A percentile compares a stretch with the other conserved stretches of the same genome.
Evolutionary conservation across 2,329 filamentous ascomycete genomes (phyloP).

Genomic region (Tolypocladium inflatum): DNA sequence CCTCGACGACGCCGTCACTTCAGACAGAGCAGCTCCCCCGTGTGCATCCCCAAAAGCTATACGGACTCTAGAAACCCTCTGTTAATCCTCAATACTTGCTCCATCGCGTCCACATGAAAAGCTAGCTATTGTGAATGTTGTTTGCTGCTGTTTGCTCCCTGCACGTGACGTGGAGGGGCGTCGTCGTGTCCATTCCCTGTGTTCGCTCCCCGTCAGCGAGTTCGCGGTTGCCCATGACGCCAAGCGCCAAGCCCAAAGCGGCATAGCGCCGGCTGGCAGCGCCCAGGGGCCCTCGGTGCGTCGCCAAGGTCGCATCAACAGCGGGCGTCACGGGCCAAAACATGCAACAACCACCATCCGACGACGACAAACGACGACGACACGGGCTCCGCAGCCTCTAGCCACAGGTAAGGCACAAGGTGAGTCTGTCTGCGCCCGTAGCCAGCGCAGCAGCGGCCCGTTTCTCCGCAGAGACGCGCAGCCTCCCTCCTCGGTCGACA

Average conservation of each 20-base stretch:
- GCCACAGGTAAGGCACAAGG: constrained; percentile 7
- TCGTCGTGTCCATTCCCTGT: too few species aligned
- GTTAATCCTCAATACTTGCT: background rate
- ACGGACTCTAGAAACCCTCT: background rate
- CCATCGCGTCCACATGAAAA: too few species aligned
- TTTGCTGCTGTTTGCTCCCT: too few species aligned
- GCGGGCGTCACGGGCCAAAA: constrained; percentile 17
- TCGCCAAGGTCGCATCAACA: constrained; percentile 10
- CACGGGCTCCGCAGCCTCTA: constrained; percentile 1
- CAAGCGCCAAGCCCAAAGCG: constrained; percentile 8
- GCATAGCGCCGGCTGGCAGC: constrained; percentile 11
- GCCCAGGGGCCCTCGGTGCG: background rate
- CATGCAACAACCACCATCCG: constrained; percentile 7
- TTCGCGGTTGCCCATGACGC: constrained; percentile 5
- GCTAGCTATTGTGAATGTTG: too few species aligned
- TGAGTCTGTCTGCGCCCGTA: background rate
- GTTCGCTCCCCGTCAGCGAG: too few species aligned
- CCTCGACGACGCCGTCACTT: background rate
- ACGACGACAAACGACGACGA: background rate
- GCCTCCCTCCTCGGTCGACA: background rate
- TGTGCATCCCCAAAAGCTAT: too few species aligned
- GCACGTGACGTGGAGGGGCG: too few species aligned
- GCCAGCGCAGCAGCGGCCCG: background rate
- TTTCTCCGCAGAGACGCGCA: background rate
- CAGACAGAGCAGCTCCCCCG: background rate